Evolutionary conservation across 176 grass and related monocot species (phyloP), one percentile per base, ranked within the genome.

Genomic region (Paspalum notatum): DNA sequence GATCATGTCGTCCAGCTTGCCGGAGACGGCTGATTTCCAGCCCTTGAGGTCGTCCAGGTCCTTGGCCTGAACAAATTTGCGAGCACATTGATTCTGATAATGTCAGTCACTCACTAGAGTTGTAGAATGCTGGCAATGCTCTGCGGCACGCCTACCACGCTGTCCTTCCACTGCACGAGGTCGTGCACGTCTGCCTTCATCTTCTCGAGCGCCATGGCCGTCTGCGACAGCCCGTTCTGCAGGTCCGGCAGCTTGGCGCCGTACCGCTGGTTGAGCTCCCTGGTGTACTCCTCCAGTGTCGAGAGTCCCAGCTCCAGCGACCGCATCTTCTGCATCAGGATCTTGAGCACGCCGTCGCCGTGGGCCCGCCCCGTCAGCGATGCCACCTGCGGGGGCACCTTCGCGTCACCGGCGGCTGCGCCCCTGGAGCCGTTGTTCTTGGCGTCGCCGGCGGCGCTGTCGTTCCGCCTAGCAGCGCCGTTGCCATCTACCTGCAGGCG

Each of bases 311-410:
- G 62, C 62, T 93, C 91, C 60, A 91, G 86, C 7, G 88, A 88
- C 77, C 89, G 89, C 66, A 86, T 81, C 84, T 94, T 94, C 74
- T 98, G 87, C 87, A 94, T 98, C 87, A 94, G 87, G 83, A 94
- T 94, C 86, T 92, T 98, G 20, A 94, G 78, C 81, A 98, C 90
- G 6, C 80, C 90, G 78, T 98, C 90, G 55, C 95, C 81, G 11
- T 87, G 92, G 8, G 85, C 79, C 65, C 95, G 85, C 18, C 87
- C 80, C 17, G 75, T 69, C 20, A 66, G 41, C 38, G 46, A 17
- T 9, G 48, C 9, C 27, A 76, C 9, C 41, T 43, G 57, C 18
- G 84, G 71, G 27, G 65, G 18, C 51, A 52, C 75, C 75, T 77
- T 87, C 60, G 48, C 79, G 20, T 83, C 82, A 11, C 15, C 48